Evolutionary conservation across 202 grass and related monocot genomes (phyloP).

Genomic region (Zoysia matrella): DNA sequence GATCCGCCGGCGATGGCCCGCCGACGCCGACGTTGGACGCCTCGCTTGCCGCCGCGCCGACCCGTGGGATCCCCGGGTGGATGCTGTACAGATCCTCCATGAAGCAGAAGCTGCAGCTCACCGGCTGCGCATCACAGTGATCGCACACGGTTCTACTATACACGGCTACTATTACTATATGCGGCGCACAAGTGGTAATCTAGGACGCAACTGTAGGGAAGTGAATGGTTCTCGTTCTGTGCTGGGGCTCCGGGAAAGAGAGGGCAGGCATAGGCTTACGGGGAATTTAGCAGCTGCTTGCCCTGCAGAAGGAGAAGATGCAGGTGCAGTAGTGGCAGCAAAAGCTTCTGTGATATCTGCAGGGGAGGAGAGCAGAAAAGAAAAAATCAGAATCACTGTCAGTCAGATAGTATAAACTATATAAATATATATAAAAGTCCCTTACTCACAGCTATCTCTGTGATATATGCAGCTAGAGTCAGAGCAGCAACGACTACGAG

Average conservation of each 20-base stretch:
- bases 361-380: neutral
- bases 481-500: no score
- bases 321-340: slow-evolving; percentile 29
- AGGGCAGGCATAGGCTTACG: slow-evolving; percentile 31
- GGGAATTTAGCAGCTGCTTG: slow-evolving; percentile 55
- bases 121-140: slow-evolving; percentile 11
- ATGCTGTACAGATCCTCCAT: slow-evolving; percentile 99
- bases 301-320: slow-evolving; percentile 53
- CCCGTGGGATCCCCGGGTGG: slow-evolving; percentile 76
- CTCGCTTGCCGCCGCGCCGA: slow-evolving; percentile 42
- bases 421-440: no score
- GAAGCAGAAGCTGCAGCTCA: slow-evolving; percentile 8
- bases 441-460: no score
- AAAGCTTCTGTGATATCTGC: slow-evolving; percentile 46
- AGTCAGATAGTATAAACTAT: no score
- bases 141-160: slow-evolving; percentile 2
- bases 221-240: slow-evolving; percentile 30
- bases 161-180: slow-evolving; percentile 5
- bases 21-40: slow-evolving; percentile 40
- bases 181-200: slow-evolving; percentile 34
- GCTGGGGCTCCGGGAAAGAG: slow-evolving; percentile 27
- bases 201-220: slow-evolving; percentile 34
- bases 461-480: no score
- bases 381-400: no score
- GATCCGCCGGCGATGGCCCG: slow-evolving; percentile 52